Evolutionary conservation across 805 yeast species (phyloP).

Genomic region (Clavispora santaluciae): DNA sequence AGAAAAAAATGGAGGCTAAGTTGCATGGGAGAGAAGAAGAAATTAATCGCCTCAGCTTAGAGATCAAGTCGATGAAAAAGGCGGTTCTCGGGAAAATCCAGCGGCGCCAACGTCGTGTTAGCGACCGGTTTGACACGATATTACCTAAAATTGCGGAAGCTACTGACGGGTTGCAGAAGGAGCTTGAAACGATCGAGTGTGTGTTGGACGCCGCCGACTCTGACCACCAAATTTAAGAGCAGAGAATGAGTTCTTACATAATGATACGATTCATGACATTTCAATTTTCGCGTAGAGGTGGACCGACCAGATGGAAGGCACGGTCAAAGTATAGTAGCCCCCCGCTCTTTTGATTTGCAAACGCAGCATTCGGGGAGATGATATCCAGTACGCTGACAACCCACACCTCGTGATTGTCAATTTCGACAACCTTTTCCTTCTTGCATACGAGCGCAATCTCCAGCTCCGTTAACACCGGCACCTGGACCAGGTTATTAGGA

Average conservation of each 20-base stretch:
- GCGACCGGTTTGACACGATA: conserved; percentile 33
- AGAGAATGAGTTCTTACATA: background rate
- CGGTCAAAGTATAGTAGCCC: conserved; percentile 66
- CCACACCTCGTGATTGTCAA: conserved; percentile 91
- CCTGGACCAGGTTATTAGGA: conserved; percentile 17
- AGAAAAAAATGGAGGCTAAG: conserved; percentile 24
- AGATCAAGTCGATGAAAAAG: conserved; percentile 24
- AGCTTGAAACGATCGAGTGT: conserved; percentile 3
- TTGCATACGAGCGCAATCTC: conserved; percentile 63
- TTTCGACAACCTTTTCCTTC: conserved; percentile 45
- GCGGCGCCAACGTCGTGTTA: conserved; percentile 21
- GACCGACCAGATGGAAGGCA: conserved; percentile 46
- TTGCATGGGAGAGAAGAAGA: conserved; percentile 23
- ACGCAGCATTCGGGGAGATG: conserved; percentile 20
- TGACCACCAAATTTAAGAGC: background rate
- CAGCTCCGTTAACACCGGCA: conserved; percentile 55
- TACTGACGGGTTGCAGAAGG: conserved; percentile 15
- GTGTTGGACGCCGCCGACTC: too few relatives aligned
- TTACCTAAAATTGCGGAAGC: conserved; percentile 28
- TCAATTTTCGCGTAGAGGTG: conserved; percentile 20
- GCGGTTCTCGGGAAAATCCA: conserved; percentile 22
- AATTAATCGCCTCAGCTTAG: conserved; percentile 19
- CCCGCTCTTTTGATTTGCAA: conserved; percentile 36
- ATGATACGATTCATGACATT: background rate
- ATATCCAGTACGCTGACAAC: conserved; percentile 70